A percentile compares a stretch with the other conserved stretches of the same genome.
phyloP scores from a whole-genome alignment of 495 filamentous ascomycete species.

The Pyrenula aspistea region DNA sequence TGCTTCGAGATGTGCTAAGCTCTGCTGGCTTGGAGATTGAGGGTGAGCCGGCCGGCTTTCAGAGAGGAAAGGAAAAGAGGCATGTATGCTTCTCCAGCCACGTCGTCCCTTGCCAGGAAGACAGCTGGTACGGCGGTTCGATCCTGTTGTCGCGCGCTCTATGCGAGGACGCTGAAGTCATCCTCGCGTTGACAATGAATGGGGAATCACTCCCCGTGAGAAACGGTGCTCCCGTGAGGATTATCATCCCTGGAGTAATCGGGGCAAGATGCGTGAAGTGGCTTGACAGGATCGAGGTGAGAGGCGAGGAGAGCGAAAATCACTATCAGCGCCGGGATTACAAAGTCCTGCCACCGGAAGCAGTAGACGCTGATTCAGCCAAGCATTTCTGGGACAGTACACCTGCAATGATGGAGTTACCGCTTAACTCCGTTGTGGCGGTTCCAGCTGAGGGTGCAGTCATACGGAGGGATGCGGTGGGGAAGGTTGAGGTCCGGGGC shows the following conservation, averaged over 20 bases:
- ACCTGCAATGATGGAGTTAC: conserved; percentile 46
- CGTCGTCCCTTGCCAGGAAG: conserved; percentile 36
- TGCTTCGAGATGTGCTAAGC: conserved; percentile 39
- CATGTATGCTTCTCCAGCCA: conserved; percentile 45
- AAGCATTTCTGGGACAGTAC: conserved; percentile 40
- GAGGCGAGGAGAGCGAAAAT: conserved; percentile 42
- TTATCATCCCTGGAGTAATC: conserved; percentile 48
- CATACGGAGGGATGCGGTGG: conserved; percentile 13
- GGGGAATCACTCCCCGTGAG: conserved; percentile 38
- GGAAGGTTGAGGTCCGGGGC: conserved; percentile 33
- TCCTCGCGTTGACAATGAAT: conserved; percentile 51
- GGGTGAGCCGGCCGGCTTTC: not conserved
- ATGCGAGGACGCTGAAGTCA: conserved; percentile 30
- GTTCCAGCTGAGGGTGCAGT: conserved; percentile 22
- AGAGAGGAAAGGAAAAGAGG: conserved; percentile 9
- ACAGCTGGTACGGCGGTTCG: conserved; percentile 43
- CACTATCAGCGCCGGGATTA: conserved; percentile 53
- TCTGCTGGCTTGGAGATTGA: conserved; percentile 21
- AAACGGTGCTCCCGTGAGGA: conserved; percentile 49
- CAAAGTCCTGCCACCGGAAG: conserved; percentile 48
- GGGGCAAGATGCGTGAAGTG: conserved; percentile 56
- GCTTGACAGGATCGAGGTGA: conserved; percentile 46
- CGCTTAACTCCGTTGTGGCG: conserved; percentile 46
- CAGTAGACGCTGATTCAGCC: conserved; percentile 35
- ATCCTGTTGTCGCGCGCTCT: conserved; percentile 36